Conservation (phyloP, 768 basidiomycete genomes). For the Imleria badia region DNA sequence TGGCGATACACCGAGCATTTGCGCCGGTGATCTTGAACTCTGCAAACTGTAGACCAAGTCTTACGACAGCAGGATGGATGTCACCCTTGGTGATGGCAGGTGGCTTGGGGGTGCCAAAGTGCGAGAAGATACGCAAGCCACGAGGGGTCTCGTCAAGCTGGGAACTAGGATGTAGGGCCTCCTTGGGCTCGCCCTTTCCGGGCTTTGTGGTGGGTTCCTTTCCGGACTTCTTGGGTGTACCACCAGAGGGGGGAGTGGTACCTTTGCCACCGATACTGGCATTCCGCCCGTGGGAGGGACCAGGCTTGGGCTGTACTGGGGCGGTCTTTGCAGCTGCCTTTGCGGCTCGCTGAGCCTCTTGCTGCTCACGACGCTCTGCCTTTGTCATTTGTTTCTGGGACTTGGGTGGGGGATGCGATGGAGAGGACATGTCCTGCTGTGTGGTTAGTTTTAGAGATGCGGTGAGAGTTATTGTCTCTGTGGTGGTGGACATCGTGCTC, state of each 20-base stretch:
- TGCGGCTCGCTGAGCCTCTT: slow-evolving; percentile 79
- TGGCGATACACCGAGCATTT: slow-evolving; percentile 94
- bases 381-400: slow-evolving; percentile 78
- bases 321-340: slow-evolving; percentile 53
- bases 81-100: slow-evolving; percentile 64
- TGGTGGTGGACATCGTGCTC: slow-evolving; percentile 24
- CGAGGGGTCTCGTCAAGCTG: slow-evolving; percentile 42
- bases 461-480: slow-evolving; percentile 17
- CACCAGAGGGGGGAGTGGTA: slow-evolving; percentile 8
- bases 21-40: slow-evolving; percentile 92
- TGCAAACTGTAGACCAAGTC: slow-evolving; percentile 86
- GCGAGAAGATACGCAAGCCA: slow-evolving; percentile 81
- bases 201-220: slow-evolving; percentile 20
- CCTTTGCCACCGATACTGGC: slow-evolving; percentile 23
- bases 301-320: slow-evolving; percentile 21
- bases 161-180: slow-evolving; percentile 27
- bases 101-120: slow-evolving; percentile 75
- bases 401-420: slow-evolving; percentile 23
- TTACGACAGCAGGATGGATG: slow-evolving; percentile 86
- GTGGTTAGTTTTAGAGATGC: slow-evolving; percentile 22
- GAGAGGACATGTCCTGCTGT: slow-evolving; percentile 1
- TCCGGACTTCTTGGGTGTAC: slow-evolving; percentile 27
- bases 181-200: slow-evolving; percentile 27
- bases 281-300: slow-evolving; percentile 29
- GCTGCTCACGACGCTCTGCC: slow-evolving; percentile 75